Percentiles rank a stretch among this genome's conserved stretches.
Evolutionary conservation across 139 green algal species (phyloP).

Genomic region (Chlorella vulgaris): DNA sequence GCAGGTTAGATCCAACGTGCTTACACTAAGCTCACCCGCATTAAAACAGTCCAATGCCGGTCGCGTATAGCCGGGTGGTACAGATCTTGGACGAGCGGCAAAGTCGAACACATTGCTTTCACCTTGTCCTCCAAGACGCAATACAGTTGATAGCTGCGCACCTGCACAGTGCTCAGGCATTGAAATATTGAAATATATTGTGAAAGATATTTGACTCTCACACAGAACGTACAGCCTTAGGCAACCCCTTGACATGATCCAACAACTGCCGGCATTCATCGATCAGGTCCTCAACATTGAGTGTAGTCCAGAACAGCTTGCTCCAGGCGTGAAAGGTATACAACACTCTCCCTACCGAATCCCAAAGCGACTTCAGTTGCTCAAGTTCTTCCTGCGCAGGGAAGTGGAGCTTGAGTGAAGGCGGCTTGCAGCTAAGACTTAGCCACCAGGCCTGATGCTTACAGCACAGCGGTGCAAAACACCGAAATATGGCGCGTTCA

Average conservation of each 20-base stretch:
- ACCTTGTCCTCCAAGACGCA: conserved; percentile 81
- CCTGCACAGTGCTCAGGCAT: conserved; percentile 1
- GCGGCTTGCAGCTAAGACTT: not conserved
- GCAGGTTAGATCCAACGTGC: not conserved
- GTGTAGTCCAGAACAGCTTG: conserved; percentile 85
- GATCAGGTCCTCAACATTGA: conserved; percentile 84
- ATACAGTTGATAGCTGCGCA: conserved; percentile 83
- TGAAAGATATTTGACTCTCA: not conserved
- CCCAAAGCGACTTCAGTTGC: conserved; percentile 86
- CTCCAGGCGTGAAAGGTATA: conserved; percentile 85
- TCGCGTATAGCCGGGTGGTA: conserved; percentile 89
- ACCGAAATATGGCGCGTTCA: conserved; percentile 84
- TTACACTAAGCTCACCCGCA: conserved; percentile 44
- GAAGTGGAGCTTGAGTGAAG: not conserved
- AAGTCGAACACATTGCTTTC: conserved; percentile 84
- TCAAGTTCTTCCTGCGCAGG: conserved; percentile 76
- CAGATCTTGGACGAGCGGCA: conserved; percentile 89
- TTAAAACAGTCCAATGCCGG: conserved; percentile 90
- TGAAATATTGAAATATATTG: not conserved
- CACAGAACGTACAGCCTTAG: conserved; percentile 59
- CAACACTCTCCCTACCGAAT: conserved; percentile 80
- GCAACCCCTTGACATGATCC: conserved; percentile 85
- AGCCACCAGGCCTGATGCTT: not conserved
- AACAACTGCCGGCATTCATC: conserved; percentile 87
- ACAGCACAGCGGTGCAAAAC: conserved; percentile 76